These are phyloP conservation scores for Hanseniaspora clermontiae DNA, from an alignment of 805 yeast species.

Conservation along the genomic window DNA sequence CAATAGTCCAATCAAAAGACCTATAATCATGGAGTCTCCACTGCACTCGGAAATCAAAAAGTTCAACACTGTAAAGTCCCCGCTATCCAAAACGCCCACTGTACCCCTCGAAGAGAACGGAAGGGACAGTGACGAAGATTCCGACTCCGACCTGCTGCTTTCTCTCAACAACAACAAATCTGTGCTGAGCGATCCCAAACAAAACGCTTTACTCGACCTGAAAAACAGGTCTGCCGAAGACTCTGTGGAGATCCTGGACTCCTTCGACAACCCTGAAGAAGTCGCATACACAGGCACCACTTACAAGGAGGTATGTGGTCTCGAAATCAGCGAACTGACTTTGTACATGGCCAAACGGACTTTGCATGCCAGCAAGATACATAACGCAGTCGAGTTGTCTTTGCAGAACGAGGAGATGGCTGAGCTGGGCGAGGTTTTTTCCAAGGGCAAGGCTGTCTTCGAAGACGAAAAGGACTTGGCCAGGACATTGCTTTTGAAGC, in stretches of 20 bases:
- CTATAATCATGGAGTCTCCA: background rate
- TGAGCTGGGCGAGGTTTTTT: background rate
- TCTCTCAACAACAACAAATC: background rate
- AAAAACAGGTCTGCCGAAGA: background rate
- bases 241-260: background rate
- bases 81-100: background rate
- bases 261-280: background rate
- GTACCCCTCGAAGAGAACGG: background rate
- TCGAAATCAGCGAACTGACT: no score
- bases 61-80: background rate
- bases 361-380: background rate
- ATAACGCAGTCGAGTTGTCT: background rate
- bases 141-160: background rate
- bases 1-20: background rate
- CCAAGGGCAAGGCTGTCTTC: background rate
- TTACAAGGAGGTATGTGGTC: background rate
- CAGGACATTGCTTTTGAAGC: background rate
- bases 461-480: background rate
- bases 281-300: background rate
- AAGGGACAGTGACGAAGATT: background rate
- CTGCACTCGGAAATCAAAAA: slow-evolving; percentile 1
- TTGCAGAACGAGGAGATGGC: background rate
- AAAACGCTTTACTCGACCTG: background rate
- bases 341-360: background rate
- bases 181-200: background rate